A percentile compares a stretch with the other conserved stretches of the same genome.
phyloP scores from a whole-genome alignment of 192 early-diverging fungal species.

The Umbelopsis sp. region DNA sequence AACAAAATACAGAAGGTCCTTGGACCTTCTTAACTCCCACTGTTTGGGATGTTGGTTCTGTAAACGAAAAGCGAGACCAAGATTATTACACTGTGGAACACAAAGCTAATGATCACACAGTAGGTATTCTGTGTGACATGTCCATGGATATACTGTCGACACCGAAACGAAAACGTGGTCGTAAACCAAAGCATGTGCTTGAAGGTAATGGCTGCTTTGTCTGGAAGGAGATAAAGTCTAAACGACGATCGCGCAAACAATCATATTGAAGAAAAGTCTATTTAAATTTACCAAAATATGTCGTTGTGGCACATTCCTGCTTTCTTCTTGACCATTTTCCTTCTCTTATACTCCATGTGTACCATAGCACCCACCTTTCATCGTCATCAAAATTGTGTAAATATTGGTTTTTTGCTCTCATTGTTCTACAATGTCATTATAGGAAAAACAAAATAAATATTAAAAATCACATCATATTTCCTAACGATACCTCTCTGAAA shows the following conservation, averaged over 20 bases:
- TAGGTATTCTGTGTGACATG: slow-evolving; percentile 11
- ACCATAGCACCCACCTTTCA: no score
- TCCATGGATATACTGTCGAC: slow-evolving; percentile 7
- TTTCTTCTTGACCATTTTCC: not conserved
- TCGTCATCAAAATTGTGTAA: no score
- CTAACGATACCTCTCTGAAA: no score
- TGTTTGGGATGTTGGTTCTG: slow-evolving; percentile 32
- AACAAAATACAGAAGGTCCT: slow-evolving; percentile 19
- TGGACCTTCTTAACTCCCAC: slow-evolving; percentile 41
- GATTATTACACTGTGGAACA: not conserved
- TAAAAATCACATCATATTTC: no score
- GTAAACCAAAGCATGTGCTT: slow-evolving; percentile 18
- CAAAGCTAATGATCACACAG: not conserved
- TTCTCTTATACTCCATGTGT: no score
- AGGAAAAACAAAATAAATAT: no score
- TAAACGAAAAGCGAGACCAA: slow-evolving; percentile 1
- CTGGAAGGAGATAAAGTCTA: slow-evolving; percentile 22
- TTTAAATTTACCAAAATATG: not conserved
- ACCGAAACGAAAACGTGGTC: slow-evolving; percentile 18
- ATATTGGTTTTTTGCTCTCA: no score
- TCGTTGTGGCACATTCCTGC: not conserved
- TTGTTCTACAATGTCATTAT: no score
- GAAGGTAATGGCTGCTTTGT: slow-evolving; percentile 21
- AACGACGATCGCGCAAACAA: slow-evolving; percentile 11
- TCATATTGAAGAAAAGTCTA: not conserved